A percentile compares a stretch with the other conserved stretches of the same genome.
phyloP scores from a whole-genome alignment of 345 rosid genomes.

The Capsella bursapastoris region DNA sequence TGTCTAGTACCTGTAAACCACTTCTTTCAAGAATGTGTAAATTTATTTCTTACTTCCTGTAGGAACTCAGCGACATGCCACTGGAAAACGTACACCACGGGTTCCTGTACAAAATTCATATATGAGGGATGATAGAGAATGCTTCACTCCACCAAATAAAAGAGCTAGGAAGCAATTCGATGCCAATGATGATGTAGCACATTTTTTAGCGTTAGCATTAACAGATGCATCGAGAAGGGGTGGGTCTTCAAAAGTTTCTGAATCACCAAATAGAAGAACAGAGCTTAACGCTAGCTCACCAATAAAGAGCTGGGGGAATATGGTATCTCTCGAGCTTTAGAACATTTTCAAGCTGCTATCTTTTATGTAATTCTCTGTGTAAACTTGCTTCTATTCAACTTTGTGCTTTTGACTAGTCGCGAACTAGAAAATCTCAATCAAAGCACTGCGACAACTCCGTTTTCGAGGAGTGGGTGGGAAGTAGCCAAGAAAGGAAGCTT shows the following conservation, averaged over 20 bases:
- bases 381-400: slow-evolving; percentile 10
- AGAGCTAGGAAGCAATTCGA: slow-evolving; percentile 58
- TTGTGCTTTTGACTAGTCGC: slow-evolving; percentile 48
- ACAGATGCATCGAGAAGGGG: slow-evolving; percentile 68
- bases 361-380: not conserved
- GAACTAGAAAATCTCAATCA: slow-evolving; percentile 50
- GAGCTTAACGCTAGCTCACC: slow-evolving; percentile 58
- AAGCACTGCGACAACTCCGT: slow-evolving; percentile 50
- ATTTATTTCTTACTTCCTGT: slow-evolving; percentile 37
- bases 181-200: slow-evolving; percentile 67
- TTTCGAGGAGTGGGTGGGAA: slow-evolving; percentile 51
- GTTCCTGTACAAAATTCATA: slow-evolving; percentile 66
- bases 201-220: slow-evolving; percentile 72
- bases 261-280: slow-evolving; percentile 50
- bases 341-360: slow-evolving; percentile 8
- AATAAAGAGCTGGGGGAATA: slow-evolving; percentile 64
- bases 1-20: slow-evolving; percentile 20
- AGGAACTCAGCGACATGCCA: slow-evolving; percentile 81
- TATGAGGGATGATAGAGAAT: slow-evolving; percentile 59
- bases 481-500: slow-evolving; percentile 50
- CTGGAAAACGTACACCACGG: slow-evolving; percentile 96
- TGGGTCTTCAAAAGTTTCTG: slow-evolving; percentile 69
- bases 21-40: slow-evolving; percentile 28
- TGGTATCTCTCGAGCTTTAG: slow-evolving; percentile 52
- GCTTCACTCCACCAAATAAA: slow-evolving; percentile 50